Conservation (phyloP, 352 stramenopile species). For the Phytophthora chlamydospora region DNA sequence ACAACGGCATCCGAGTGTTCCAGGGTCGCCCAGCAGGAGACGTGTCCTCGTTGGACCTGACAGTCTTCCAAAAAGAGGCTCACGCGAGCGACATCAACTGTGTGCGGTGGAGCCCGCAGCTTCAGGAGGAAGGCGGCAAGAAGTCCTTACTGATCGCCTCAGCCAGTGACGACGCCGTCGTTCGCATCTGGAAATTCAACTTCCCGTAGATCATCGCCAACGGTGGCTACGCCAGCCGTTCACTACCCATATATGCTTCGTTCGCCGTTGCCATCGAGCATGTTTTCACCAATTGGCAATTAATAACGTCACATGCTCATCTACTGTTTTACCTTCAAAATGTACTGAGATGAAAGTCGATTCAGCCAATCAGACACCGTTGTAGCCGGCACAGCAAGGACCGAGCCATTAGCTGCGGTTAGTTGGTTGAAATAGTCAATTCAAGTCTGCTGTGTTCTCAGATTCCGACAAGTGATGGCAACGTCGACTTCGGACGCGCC, state of each 20-base stretch:
- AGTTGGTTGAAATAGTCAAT: not conserved
- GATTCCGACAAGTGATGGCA: conserved; percentile 14
- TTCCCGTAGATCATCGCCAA: conserved; percentile 20
- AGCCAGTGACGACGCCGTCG: conserved; percentile 61
- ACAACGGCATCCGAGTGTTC: conserved; percentile 93
- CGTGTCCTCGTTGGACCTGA: conserved; percentile 63
- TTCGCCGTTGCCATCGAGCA: not conserved
- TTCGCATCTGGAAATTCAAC: conserved; percentile 75
- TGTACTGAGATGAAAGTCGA: no score
- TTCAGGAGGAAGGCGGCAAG: conserved; percentile 28
- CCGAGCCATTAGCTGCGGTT: no score
- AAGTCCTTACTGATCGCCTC: conserved; percentile 70
- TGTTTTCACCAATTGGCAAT: no score
- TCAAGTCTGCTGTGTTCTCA: conserved; percentile 21
- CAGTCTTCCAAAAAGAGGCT: conserved; percentile 61
- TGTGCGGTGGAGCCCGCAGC: conserved; percentile 71
- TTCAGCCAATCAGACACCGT: no score
- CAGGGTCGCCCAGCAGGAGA: conserved; percentile 34
- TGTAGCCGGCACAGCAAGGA: no score
- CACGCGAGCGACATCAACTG: conserved; percentile 84
- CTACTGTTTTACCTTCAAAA: no score
- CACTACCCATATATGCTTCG: not conserved
- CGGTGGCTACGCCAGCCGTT: conserved; percentile 15
- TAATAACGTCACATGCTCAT: no score
- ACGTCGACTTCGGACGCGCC: conserved; percentile 20